phyloP scores from a whole-genome alignment of 2,329 filamentous ascomycete species.

The Phaeophleospora eucalypticola region DNA sequence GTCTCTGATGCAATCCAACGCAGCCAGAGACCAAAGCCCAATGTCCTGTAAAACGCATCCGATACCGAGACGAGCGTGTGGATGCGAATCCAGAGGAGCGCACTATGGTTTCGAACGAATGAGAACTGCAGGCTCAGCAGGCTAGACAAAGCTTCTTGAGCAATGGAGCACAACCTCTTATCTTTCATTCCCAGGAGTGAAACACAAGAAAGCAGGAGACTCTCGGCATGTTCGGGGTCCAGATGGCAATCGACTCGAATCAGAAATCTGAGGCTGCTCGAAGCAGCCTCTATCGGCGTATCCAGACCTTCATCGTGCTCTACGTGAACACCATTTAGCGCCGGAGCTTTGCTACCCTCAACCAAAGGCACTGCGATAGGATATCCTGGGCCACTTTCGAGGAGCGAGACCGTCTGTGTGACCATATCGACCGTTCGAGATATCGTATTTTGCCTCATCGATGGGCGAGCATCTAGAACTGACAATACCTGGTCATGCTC shows the following conservation, averaged over 20 bases:
- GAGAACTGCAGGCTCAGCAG: conserved; percentile 3
- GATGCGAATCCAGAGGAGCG: conserved; percentile 15
- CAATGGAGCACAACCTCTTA: conserved; percentile 6
- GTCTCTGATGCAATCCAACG: conserved; percentile 15
- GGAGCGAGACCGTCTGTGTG: background rate
- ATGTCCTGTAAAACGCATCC: conserved; percentile 13
- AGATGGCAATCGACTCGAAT: conserved; percentile 2
- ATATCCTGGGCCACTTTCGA: background rate
- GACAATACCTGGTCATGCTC: conserved; percentile 14
- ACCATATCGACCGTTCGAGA: background rate
- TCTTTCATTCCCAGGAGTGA: background rate
- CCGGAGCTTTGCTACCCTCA: background rate
- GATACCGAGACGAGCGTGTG: conserved; percentile 6
- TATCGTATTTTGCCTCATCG: background rate
- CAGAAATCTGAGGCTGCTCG: conserved; percentile 7
- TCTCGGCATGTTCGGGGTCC: background rate
- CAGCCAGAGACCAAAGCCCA: conserved; percentile 29
- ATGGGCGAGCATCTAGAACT: conserved; percentile 17
- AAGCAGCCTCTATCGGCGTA: background rate
- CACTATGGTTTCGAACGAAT: background rate
- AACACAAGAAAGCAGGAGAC: background rate
- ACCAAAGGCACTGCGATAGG: background rate
- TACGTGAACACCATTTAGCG: background rate
- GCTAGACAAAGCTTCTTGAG: conserved; percentile 11
- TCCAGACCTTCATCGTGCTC: background rate